Base-by-base conservation (phyloP, 495 filamentous ascomycete species). In the Lindgomyces ingoldianus region DNA sequence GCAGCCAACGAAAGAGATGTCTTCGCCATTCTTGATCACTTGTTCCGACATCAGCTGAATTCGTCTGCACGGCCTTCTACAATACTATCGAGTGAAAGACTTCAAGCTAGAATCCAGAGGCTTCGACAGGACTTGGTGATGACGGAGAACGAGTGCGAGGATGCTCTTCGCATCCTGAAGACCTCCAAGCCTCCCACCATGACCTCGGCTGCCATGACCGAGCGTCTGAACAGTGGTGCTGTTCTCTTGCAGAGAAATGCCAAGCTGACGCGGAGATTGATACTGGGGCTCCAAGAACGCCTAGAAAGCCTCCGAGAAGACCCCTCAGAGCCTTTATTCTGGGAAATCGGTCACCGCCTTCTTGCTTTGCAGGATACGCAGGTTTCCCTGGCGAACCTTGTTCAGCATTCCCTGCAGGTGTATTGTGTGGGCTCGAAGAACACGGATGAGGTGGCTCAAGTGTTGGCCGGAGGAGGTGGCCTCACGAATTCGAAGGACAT, bases 321-420 rank as follows among this genome's bases (percentile, higher is more conserved):
- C 33, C 33, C 33, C 33, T 14, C 24, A 3, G 18, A 42, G 41
- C 53, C 44, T 14, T 24, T 44, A 11, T 36, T 25, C 19, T 3
- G 29, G 33, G 33, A 53, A 10, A 6, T 65, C 6, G 62, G 36
- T 1, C 24, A 65, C 25, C 48, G 39, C 25, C 55, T 65, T 4
- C 56, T 59, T 11, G 49, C 62, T 6, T 24, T 65, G 18, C 56
- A 57, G 3, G 62, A 65, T 30, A 60, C 56, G 27, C 62, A 65
- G 48, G 4, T 60, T n/a, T 47, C 55, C n/a, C 47, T 65, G 3
- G 6, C 25, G 3, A 45, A 39, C 6, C 26, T 65, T 45, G 48
- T 65, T n/a, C 46, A 60, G 26, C 46, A 55, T 30, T 21, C 36
- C 1, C 52, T 60, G 36, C 48, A 45, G 11, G 18, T 25, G 8